These are phyloP conservation scores for Exserohilum rostratum DNA, from an alignment of 2,329 filamentous ascomycete species.

Conservation along the genomic window DNA sequence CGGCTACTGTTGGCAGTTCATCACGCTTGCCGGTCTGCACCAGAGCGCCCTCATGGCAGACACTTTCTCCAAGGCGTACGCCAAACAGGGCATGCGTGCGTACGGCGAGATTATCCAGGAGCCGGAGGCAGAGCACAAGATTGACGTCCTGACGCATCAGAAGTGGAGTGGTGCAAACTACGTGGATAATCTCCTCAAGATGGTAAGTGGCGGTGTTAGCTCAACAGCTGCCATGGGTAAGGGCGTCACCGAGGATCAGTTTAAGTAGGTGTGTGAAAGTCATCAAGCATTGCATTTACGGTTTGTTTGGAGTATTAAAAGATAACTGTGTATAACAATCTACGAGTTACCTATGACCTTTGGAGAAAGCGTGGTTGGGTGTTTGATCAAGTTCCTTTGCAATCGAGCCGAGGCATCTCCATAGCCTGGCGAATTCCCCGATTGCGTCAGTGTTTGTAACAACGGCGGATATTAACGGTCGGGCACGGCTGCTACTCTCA, in stretches of 20 bases:
- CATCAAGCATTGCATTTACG: background rate
- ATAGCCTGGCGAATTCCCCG: too few species aligned
- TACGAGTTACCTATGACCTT: too few species aligned
- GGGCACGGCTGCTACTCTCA: too few species aligned
- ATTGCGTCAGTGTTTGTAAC: too few species aligned
- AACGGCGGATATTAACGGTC: too few species aligned
- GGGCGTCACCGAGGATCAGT: constrained; percentile 98
- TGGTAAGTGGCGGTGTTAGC: constrained; percentile 92
- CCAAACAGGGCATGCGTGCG: constrained; percentile 85
- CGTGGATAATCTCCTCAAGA: constrained; percentile 92
- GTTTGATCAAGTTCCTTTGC: too few species aligned
- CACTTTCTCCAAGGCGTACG: constrained; percentile 83
- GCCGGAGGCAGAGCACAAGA: constrained; percentile 87
- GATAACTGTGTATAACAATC: too few species aligned
- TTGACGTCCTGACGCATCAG: constrained; percentile 98
- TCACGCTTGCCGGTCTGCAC: constrained; percentile 96
- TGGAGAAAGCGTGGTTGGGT: too few species aligned
- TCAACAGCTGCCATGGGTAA: constrained; percentile 96
- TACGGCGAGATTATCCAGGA: constrained; percentile 98
- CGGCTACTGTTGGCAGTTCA: constrained; percentile 99
- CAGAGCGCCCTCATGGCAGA: constrained; percentile 92
- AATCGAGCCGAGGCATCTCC: too few species aligned
- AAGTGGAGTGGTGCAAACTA: constrained; percentile 98
- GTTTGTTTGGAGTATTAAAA: background rate
- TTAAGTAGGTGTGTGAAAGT: constrained; percentile 59